Evolutionary conservation across 129 eudicot genomes (phyloP).

Genomic region (Calendula officinalis): DNA sequence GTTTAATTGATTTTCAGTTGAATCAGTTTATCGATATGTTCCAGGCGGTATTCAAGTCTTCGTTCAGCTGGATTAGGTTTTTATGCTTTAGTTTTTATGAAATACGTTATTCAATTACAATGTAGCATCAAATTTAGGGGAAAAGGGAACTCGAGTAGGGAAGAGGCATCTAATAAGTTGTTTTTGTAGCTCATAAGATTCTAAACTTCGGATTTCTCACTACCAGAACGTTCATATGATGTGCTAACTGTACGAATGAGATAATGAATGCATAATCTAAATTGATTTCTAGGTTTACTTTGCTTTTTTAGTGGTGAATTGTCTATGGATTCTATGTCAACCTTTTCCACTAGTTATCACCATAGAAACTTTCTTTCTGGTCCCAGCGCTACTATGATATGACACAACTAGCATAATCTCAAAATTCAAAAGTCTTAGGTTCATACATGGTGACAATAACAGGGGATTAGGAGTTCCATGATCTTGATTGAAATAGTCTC

Average conservation of each 20-base stretch:
- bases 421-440: background rate
- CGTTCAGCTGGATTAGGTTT: constrained; percentile 13
- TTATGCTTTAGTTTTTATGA: constrained; percentile 4
- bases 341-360: constrained; percentile 10
- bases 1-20: background rate
- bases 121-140: constrained; percentile 19
- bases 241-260: constrained; percentile 1
- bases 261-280: constrained; percentile 3
- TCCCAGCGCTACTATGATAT: constrained; percentile 1
- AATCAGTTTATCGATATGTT: constrained; percentile 1
- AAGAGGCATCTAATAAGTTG: background rate
- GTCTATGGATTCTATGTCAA: background rate
- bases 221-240: background rate
- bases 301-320: constrained; percentile 4
- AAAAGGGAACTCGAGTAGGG: constrained; percentile 6
- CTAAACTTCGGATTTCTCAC: background rate
- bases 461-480: constrained; percentile 3
- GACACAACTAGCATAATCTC: constrained; percentile 18
- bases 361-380: constrained; percentile 14
- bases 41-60: background rate
- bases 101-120: constrained; percentile 20
- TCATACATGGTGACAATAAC: constrained; percentile 11
- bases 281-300: constrained; percentile 21
- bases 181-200: constrained; percentile 7
- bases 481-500: background rate